Conservation (phyloP, 352 stramenopile genomes). For the Phytophthora macrochlamydospora region DNA sequence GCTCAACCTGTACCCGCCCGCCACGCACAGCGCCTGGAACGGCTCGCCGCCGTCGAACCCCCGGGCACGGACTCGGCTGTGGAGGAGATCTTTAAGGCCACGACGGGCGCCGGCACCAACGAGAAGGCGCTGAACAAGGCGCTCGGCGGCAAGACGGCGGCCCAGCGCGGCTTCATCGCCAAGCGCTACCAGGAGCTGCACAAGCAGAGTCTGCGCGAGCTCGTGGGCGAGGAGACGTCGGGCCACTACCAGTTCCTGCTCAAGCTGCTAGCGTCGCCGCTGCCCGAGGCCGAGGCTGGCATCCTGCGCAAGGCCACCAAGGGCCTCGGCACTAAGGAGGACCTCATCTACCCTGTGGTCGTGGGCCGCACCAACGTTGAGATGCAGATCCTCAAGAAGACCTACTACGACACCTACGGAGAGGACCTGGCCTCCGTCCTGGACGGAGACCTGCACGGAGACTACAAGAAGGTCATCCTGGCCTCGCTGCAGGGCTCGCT, state of each 20-base stretch:
- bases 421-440: conserved; percentile 66
- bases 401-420: conserved; percentile 68
- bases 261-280: conserved; percentile 51
- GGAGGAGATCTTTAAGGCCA: conserved; percentile 72
- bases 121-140: conserved; percentile 62
- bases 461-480: conserved; percentile 80
- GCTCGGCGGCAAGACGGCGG: conserved; percentile 65
- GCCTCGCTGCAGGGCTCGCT: conserved; percentile 62
- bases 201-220: conserved; percentile 55
- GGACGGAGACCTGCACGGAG: conserved; percentile 68
- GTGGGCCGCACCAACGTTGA: conserved; percentile 72
- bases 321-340: conserved; percentile 66
- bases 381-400: conserved; percentile 87
- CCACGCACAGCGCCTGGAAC: conserved; percentile 68
- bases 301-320: conserved; percentile 71
- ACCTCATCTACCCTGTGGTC: conserved; percentile 67
- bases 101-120: conserved; percentile 70
- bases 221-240: conserved; percentile 67
- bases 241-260: conserved; percentile 75
- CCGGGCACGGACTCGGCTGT: conserved; percentile 56
- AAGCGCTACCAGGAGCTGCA: conserved; percentile 78
- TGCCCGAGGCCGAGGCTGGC: conserved; percentile 70
- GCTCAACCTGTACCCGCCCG: conserved; percentile 82
- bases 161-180: conserved; percentile 67
- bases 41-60: conserved; percentile 48